These are phyloP conservation scores for Tuber umbilicatum DNA, from an alignment of 495 filamentous ascomycete genomes.

Conservation along the genomic window DNA sequence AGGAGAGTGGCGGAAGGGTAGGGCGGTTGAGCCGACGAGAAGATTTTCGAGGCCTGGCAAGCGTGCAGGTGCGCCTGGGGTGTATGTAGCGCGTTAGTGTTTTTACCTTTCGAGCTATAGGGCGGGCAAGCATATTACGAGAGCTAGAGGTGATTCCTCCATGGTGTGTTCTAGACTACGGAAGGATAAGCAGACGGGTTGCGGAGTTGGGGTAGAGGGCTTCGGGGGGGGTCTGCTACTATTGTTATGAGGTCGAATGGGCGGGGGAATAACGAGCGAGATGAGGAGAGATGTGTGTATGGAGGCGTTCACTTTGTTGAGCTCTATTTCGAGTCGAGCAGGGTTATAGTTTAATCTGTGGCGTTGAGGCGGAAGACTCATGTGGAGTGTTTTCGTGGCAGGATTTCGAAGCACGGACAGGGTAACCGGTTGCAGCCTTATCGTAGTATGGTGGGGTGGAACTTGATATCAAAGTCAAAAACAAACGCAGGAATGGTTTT, in stretches of 20 bases:
- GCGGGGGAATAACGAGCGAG: not conserved
- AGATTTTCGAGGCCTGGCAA: slow-evolving; percentile 57
- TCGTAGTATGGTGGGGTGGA: too few species aligned
- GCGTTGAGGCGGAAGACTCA: not conserved
- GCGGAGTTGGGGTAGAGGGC: not conserved
- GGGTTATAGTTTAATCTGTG: not conserved
- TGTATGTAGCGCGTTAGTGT: slow-evolving; percentile 23
- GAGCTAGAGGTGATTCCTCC: slow-evolving; percentile 38
- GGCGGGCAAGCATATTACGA: slow-evolving; percentile 12
- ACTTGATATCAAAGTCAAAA: too few species aligned
- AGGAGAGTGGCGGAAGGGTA: slow-evolving; percentile 67
- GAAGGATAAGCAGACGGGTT: not conserved
- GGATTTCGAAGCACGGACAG: not conserved
- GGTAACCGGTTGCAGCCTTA: not conserved
- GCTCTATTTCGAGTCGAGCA: not conserved
- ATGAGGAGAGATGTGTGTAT: not conserved
- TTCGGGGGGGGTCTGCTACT: not conserved
- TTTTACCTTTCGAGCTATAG: not conserved
- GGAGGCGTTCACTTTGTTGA: not conserved
- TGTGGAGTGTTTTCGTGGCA: not conserved
- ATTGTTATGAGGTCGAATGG: not conserved
- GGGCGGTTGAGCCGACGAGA: slow-evolving; percentile 50
- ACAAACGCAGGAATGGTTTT: too few species aligned
- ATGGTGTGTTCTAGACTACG: slow-evolving; percentile 10
- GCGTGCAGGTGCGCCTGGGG: slow-evolving; percentile 82